phyloP scores from a whole-genome alignment of 345 rosid species.

The Punica granatum region DNA sequence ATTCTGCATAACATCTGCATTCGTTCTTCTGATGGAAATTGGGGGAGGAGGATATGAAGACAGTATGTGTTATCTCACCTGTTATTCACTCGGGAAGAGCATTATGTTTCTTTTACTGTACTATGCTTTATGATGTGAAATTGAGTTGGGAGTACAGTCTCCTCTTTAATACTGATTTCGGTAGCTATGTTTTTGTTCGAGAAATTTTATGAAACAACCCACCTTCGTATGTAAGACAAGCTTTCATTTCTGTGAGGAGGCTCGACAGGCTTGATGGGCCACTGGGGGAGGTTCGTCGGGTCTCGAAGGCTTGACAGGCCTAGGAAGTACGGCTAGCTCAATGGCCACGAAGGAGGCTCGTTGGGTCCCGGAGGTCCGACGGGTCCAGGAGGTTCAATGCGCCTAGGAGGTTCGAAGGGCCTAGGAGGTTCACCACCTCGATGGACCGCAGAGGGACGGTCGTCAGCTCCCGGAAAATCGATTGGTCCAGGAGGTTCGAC shows the following conservation, averaged over 20 bases:
- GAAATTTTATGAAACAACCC: conserved; percentile 13
- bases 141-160: conserved; percentile 22
- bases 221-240: conserved; percentile 32
- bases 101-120: conserved; percentile 24
- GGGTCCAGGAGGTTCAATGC: too few relatives aligned
- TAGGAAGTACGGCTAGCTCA: too few relatives aligned
- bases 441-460: too few relatives aligned
- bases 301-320: too few relatives aligned
- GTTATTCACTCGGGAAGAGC: conserved; percentile 12
- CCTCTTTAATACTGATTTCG: conserved; percentile 17
- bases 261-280: too few relatives aligned
- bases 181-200: conserved; percentile 13
- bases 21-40: conserved; percentile 12
- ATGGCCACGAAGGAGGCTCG: too few relatives aligned
- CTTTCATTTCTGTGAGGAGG: conserved; percentile 14
- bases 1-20: conserved; percentile 21
- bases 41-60: background rate
- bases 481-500: too few relatives aligned
- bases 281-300: too few relatives aligned
- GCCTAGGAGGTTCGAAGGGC: too few relatives aligned
- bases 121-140: conserved; percentile 36
- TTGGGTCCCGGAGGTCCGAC: too few relatives aligned
- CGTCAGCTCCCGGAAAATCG: too few relatives aligned
- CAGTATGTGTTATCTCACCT: background rate
- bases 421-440: too few relatives aligned